Evolutionary conservation across 2,329 filamentous ascomycete genomes (phyloP).

Genomic region (Dactylonectria macrodidyma): DNA sequence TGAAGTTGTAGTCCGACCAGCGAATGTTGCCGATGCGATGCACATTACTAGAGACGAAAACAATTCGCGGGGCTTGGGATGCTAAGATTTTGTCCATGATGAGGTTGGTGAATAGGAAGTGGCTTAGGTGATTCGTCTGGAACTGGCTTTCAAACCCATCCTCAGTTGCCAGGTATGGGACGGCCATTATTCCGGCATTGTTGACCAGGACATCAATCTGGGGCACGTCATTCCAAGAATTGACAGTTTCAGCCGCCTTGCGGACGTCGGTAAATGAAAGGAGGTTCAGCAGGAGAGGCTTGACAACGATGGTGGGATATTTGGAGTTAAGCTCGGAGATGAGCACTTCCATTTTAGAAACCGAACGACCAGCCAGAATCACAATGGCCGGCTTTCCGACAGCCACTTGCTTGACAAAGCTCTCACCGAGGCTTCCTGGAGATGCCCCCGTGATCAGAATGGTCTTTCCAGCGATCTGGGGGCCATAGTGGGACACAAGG

Average conservation of each 20-base stretch:
- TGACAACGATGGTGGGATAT: conserved; percentile 37
- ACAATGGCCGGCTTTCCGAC: neutral
- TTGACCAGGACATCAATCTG: conserved; percentile 55
- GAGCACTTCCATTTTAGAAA: neutral
- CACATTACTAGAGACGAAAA: conserved; percentile 54
- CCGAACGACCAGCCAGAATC: neutral
- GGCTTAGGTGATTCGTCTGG: conserved; percentile 59
- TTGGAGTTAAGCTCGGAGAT: neutral
- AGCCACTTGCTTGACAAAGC: neutral
- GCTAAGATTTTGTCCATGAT: conserved; percentile 57
- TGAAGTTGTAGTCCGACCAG: conserved; percentile 48
- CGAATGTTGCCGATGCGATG: conserved; percentile 47
- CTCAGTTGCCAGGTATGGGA: conserved; percentile 41
- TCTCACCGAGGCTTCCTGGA: neutral
- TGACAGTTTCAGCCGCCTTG: conserved; percentile 38
- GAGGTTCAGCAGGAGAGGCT: conserved; percentile 53
- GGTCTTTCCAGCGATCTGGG: neutral
- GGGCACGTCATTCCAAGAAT: conserved; percentile 21
- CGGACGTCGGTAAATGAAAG: conserved; percentile 50
- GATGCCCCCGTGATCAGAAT: conserved; percentile 6
- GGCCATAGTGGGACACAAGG: neutral
- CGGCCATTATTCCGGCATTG: conserved; percentile 58
- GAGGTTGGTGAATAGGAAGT: conserved; percentile 60
- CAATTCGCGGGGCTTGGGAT: conserved; percentile 50
- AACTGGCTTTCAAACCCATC: conserved; percentile 59